Conservation (phyloP, 2,329 filamentous ascomycete species). For the Ophiostoma australiae region DNA sequence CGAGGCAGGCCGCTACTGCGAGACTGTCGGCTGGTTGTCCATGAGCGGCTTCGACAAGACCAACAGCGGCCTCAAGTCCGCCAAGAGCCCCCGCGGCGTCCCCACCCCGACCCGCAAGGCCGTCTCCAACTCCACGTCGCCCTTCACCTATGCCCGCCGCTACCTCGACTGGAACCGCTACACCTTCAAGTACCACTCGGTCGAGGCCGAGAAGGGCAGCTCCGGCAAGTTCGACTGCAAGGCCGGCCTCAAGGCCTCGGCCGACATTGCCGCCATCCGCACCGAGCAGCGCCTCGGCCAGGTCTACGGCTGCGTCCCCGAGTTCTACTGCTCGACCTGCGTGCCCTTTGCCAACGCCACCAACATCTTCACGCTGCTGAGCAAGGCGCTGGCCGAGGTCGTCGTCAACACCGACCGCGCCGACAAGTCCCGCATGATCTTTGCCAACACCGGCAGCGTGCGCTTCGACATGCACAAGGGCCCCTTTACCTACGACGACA, state of each 20-base stretch:
- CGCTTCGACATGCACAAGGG: slow-evolving; percentile 60
- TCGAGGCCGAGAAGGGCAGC: slow-evolving; percentile 32
- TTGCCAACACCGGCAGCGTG: slow-evolving; percentile 57
- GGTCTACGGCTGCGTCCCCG: slow-evolving; percentile 56
- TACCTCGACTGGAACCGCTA: slow-evolving; percentile 65
- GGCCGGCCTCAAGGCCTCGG: slow-evolving; percentile 27
- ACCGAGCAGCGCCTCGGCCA: slow-evolving; percentile 50
- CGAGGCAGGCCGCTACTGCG: slow-evolving; percentile 62
- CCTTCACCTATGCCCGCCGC: slow-evolving; percentile 50
- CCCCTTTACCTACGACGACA: slow-evolving; percentile 52
- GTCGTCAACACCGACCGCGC: slow-evolving; percentile 51
- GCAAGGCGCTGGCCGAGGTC: slow-evolving; percentile 46
- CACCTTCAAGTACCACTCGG: slow-evolving; percentile 60
- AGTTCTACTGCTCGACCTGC: slow-evolving; percentile 55
- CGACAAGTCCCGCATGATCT: slow-evolving; percentile 49
- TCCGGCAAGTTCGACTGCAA: slow-evolving; percentile 26
- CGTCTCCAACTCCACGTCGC: slow-evolving; percentile 36
- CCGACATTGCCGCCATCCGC: slow-evolving; percentile 40
- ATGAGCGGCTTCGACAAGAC: slow-evolving; percentile 54
- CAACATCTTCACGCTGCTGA: slow-evolving; percentile 53
- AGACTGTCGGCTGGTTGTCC: slow-evolving; percentile 63
- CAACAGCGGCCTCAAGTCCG: slow-evolving; percentile 48
- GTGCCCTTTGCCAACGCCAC: slow-evolving; percentile 47
- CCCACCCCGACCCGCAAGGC: slow-evolving; percentile 40
- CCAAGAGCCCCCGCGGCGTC: slow-evolving; percentile 37